These are phyloP conservation scores for Syzygium jambos DNA, from an alignment of 345 rosid genomes.

Conservation along the genomic window DNA sequence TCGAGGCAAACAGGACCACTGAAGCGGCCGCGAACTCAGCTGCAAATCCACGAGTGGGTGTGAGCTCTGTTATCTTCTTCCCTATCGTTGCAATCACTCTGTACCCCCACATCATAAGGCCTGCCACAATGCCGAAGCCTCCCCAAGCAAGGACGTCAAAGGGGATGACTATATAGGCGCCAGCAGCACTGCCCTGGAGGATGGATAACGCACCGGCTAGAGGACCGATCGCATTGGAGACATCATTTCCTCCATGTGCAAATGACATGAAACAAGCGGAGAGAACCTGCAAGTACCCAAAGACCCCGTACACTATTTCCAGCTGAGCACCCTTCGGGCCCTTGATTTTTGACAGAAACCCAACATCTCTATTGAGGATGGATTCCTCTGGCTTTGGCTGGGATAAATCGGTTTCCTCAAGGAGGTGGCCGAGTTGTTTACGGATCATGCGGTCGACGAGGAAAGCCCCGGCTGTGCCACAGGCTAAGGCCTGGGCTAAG, in stretches of 20 bases:
- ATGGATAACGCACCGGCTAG: constrained; percentile 78
- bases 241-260: constrained; percentile 93
- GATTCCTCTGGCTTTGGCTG: constrained; percentile 20
- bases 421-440: constrained; percentile 79
- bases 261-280: constrained; percentile 98
- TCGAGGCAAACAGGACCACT: constrained; percentile 79
- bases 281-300: constrained; percentile 87
- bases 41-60: constrained; percentile 92
- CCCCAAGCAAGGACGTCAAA: constrained; percentile 91
- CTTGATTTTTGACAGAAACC: constrained; percentile 71
- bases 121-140: constrained; percentile 92
- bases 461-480: constrained; percentile 76
- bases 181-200: constrained; percentile 55
- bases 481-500: constrained; percentile 61
- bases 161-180: constrained; percentile 54
- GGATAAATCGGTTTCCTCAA: constrained; percentile 31
- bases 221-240: constrained; percentile 93
- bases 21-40: constrained; percentile 93
- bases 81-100: constrained; percentile 93
- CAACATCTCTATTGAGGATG: constrained; percentile 24
- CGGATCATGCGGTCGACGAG: constrained; percentile 50
- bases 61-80: constrained; percentile 85
- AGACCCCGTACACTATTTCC: constrained; percentile 85
- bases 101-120: constrained; percentile 80
- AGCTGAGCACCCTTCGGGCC: constrained; percentile 85